A percentile compares a stretch with the other conserved stretches of the same genome.
Evolutionary conservation across 2,329 filamentous ascomycete genomes (phyloP).

Genomic region (Penicillium sp.): DNA sequence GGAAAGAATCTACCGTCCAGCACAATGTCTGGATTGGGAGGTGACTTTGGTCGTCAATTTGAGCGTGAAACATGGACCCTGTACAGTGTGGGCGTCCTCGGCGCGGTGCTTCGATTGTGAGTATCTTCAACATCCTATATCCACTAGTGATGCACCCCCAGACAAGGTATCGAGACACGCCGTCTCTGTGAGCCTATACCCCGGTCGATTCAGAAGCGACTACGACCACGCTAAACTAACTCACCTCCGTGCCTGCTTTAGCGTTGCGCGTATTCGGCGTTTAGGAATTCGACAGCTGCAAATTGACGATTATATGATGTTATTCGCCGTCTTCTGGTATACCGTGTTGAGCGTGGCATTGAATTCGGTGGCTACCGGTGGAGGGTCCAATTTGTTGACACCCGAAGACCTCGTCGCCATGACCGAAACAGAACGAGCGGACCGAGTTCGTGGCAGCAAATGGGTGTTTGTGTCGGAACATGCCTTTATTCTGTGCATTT

Average conservation of each 20-base stretch:
- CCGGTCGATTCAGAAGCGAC: no score
- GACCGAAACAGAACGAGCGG: conserved; percentile 41
- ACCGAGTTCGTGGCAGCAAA: conserved; percentile 52
- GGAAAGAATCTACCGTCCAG: conserved; percentile 7
- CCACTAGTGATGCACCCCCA: no score
- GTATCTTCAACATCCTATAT: conserved; percentile 8
- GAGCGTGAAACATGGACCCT: conserved; percentile 38
- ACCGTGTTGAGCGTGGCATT: conserved; percentile 51
- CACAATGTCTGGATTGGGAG: conserved; percentile 26
- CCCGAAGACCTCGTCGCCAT: conserved; percentile 41
- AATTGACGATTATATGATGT: conserved; percentile 52
- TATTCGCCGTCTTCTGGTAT: conserved; percentile 50
- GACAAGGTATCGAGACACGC: no score
- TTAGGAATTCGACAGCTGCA: conserved; percentile 48
- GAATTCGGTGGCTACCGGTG: conserved; percentile 49
- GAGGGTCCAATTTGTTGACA: conserved; percentile 56
- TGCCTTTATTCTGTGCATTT: conserved; percentile 53
- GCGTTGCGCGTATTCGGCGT: conserved; percentile 36
- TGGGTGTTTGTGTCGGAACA: conserved; percentile 58
- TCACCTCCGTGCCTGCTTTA: conserved; percentile 20
- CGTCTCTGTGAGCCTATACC: no score
- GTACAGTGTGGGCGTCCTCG: conserved; percentile 35
- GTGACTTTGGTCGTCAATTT: conserved; percentile 26
- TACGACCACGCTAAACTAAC: no score
- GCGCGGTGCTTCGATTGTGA: conserved; percentile 35